phyloP scores from a whole-genome alignment of 306 rosid species.

The Hippophae rhamnoides region DNA sequence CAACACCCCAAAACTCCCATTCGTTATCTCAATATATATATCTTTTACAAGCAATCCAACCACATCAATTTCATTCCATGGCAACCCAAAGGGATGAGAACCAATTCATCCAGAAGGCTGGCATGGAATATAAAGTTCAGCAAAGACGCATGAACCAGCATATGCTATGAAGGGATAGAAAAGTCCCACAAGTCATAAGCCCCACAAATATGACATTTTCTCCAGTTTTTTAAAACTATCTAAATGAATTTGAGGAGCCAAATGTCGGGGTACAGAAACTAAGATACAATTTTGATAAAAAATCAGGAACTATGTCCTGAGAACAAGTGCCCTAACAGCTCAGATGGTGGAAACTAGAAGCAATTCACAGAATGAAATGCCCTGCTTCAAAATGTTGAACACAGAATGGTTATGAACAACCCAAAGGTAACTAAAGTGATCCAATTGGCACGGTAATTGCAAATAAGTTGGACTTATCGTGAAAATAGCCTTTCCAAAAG shows the following conservation, averaged over 20 bases:
- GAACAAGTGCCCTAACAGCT: constrained; percentile 17
- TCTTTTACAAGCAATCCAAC: constrained; percentile 1
- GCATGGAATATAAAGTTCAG: constrained; percentile 11
- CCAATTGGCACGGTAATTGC: too few species aligned
- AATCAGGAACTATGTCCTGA: constrained; percentile 23
- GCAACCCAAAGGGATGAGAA: constrained; percentile 3
- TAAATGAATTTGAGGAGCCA: constrained; percentile 10
- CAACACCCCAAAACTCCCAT: constrained; percentile 18
- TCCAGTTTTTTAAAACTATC: constrained; percentile 14
- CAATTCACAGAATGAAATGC: constrained; percentile 19
- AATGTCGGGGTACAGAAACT: constrained; percentile 10
- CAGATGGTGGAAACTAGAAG: constrained; percentile 14
- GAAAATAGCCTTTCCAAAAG: not conserved
- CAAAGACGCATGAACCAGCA: constrained; percentile 18
- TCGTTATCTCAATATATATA: constrained; percentile 4
- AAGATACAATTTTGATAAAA: constrained; percentile 16
- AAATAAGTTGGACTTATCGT: too few species aligned
- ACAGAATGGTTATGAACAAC: not conserved
- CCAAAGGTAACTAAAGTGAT: too few species aligned
- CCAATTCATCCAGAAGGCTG: constrained; percentile 14
- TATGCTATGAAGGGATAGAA: constrained; percentile 7
- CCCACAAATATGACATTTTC: constrained; percentile 11
- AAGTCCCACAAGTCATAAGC: constrained; percentile 11
- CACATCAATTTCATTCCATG: constrained; percentile 11
- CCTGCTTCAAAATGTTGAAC: constrained; percentile 10